These are phyloP conservation scores for Chaetoceros tenuissimus DNA, from an alignment of 108 stramenopile species.

Conservation along the genomic window DNA sequence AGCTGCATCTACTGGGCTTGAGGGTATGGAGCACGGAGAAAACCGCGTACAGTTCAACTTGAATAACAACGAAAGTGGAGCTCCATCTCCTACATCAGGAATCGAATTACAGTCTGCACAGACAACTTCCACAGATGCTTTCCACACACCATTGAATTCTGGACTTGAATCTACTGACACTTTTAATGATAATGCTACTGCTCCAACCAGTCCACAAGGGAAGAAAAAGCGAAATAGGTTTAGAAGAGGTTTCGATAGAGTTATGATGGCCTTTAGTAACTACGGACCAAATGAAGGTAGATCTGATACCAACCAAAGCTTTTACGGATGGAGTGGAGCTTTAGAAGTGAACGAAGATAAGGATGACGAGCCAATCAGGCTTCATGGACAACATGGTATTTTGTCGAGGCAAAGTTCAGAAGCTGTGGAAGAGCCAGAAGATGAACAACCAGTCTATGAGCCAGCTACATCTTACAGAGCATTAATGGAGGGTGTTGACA, in stretches of 20 bases:
- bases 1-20: neutral
- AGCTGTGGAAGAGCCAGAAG: neutral
- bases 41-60: constrained; percentile 13
- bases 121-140: neutral
- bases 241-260: constrained; percentile 23
- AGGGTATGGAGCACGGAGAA: neutral
- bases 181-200: neutral
- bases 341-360: constrained; percentile 21
- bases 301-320: constrained; percentile 8
- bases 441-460: neutral
- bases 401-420: constrained; percentile 7
- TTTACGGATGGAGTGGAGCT: constrained; percentile 25
- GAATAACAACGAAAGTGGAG: constrained; percentile 7
- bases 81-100: neutral
- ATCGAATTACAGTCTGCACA: neutral
- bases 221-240: neutral
- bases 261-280: constrained; percentile 65
- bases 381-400: constrained; percentile 66
- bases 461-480: neutral
- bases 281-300: constrained; percentile 35
- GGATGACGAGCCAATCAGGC: constrained; percentile 45
- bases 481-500: constrained; percentile 24
- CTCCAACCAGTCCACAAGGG: too few species aligned
- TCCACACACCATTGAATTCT: constrained; percentile 3
- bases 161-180: neutral